Conservation (phyloP, 2,329 filamentous ascomycete species). For the Alternaria sp. region DNA sequence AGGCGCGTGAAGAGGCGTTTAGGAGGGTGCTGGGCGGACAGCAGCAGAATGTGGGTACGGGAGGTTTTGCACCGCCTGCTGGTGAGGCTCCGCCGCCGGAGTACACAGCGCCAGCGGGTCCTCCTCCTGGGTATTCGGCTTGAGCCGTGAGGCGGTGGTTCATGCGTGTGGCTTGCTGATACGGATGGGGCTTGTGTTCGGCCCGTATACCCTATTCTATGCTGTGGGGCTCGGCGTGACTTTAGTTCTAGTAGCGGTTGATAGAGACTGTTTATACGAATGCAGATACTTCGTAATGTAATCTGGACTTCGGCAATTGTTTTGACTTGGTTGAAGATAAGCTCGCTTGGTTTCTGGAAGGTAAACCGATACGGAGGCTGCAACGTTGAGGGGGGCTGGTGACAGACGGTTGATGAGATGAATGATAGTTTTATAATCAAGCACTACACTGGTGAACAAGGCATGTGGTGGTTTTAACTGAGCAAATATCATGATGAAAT, state of each 20-base stretch:
- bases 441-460: background rate
- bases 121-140: constrained; percentile 8
- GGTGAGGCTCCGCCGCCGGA: constrained; percentile 11
- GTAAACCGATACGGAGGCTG: background rate
- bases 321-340: background rate
- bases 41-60: background rate
- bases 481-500: background rate
- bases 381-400: background rate
- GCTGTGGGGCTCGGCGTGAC: background rate
- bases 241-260: background rate
- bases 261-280: background rate
- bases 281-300: background rate
- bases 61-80: background rate
- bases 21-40: constrained; percentile 29
- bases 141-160: background rate
- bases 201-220: background rate
- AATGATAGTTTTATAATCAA: background rate
- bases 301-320: background rate
- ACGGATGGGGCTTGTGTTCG: background rate
- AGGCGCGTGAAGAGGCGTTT: constrained; percentile 54
- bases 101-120: constrained; percentile 16
- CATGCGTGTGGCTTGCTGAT: background rate
- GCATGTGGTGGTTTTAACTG: background rate
- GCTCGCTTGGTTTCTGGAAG: background rate
- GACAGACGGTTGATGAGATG: background rate